phyloP scores from a whole-genome alignment of 2,329 filamentous ascomycete species.

The Ploettnerulaceae sp. region DNA sequence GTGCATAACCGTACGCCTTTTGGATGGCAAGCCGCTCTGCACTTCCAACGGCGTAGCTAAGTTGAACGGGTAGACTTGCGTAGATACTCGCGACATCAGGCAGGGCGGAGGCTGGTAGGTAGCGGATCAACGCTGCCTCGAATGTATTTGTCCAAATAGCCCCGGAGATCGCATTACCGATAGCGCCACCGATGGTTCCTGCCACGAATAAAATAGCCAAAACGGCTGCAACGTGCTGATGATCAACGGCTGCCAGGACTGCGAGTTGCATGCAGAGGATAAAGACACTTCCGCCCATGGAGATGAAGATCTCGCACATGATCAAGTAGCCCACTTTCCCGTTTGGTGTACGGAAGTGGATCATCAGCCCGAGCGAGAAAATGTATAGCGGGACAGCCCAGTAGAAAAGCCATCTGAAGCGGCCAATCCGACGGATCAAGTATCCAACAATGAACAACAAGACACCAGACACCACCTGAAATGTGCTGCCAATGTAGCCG shows the following conservation, averaged over 20 bases:
- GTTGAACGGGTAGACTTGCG: slow-evolving; percentile 47
- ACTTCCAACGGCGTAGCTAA: slow-evolving; percentile 45
- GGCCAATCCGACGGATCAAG: slow-evolving; percentile 33
- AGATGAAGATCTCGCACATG: slow-evolving; percentile 55
- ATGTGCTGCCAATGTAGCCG: slow-evolving; percentile 34
- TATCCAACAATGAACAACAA: slow-evolving; percentile 51
- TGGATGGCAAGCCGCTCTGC: slow-evolving; percentile 51
- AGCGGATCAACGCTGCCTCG: slow-evolving; percentile 29
- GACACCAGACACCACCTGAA: slow-evolving; percentile 49
- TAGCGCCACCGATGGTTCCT: slow-evolving; percentile 49
- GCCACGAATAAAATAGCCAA: slow-evolving; percentile 57
- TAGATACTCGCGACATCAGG: slow-evolving; percentile 40
- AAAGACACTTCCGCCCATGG: slow-evolving; percentile 51
- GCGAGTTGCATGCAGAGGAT: slow-evolving; percentile 56
- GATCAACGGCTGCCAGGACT: slow-evolving; percentile 51
- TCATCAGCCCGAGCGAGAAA: slow-evolving; percentile 19
- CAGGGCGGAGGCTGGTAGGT: slow-evolving; percentile 37
- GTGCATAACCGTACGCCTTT: slow-evolving; percentile 46
- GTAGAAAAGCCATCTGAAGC: slow-evolving; percentile 19
- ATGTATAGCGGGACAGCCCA: slow-evolving; percentile 2
- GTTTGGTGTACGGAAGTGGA: slow-evolving; percentile 50
- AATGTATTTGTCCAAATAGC: slow-evolving; percentile 62
- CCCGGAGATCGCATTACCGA: slow-evolving; percentile 54
- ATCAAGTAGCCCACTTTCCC: slow-evolving; percentile 48
- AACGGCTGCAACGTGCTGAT: slow-evolving; percentile 57